Conservation (phyloP, 495 filamentous ascomycete species). For the Bombardia bombarda region DNA sequence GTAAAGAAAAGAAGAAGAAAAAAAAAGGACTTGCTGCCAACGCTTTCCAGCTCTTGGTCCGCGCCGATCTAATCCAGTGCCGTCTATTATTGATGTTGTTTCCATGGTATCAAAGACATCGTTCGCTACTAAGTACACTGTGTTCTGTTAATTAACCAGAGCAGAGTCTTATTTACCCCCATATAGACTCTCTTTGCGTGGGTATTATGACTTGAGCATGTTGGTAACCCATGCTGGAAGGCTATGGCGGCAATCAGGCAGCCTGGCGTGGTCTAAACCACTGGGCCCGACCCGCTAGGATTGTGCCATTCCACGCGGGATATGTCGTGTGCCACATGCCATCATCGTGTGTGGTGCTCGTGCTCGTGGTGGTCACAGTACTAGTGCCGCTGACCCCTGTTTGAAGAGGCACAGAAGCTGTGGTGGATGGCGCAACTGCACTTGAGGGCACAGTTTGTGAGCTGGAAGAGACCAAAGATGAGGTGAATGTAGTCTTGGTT, state of each 20-base stretch:
- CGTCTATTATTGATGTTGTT: neutral
- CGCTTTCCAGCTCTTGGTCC: slow-evolving; percentile 25
- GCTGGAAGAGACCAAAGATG: neutral
- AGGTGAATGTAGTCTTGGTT: neutral
- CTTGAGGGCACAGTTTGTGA: neutral
- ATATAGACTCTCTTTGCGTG: too few relatives aligned
- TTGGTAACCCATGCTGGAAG: too few relatives aligned
- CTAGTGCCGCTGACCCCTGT: slow-evolving; percentile 6
- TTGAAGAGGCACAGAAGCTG: slow-evolving; percentile 1
- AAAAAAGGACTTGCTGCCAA: slow-evolving; percentile 1
- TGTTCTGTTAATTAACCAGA: too few relatives aligned
- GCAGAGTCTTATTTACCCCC: too few relatives aligned
- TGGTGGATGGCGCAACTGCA: neutral
- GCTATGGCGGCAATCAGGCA: too few relatives aligned
- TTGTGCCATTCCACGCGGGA: slow-evolving; percentile 31
- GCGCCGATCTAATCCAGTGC: slow-evolving; percentile 1
- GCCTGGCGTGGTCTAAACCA: too few relatives aligned
- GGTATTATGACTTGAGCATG: too few relatives aligned
- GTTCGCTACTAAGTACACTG: too few relatives aligned
- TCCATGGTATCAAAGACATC: neutral
- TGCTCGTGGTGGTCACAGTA: neutral
- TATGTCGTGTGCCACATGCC: slow-evolving; percentile 34
- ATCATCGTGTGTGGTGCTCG: slow-evolving; percentile 17
- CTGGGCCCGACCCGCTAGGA: neutral
- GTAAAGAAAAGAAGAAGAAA: neutral